phyloP scores from a whole-genome alignment of 192 early-diverging fungal species.

The Nowakowskiella sp. region DNA sequence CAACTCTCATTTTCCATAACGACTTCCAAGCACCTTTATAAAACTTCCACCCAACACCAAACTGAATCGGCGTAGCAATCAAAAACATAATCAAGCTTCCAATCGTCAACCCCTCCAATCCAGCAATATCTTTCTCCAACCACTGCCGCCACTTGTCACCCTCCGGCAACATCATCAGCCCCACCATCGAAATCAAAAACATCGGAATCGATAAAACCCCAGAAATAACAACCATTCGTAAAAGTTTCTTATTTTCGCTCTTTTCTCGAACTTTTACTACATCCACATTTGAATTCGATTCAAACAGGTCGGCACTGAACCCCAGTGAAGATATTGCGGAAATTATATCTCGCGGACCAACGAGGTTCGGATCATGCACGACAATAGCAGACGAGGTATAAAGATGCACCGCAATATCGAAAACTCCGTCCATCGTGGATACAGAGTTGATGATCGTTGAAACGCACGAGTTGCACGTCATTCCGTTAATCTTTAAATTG shows the following conservation, averaged over 20 bases:
- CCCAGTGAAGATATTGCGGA: constrained; percentile 51
- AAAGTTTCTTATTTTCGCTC: constrained; percentile 25
- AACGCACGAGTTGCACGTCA: constrained; percentile 46
- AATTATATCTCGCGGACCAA: constrained; percentile 59
- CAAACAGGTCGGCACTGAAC: constrained; percentile 39
- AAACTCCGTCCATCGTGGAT: constrained; percentile 13
- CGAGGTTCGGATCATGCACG: constrained; percentile 36
- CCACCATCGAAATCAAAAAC: constrained; percentile 62
- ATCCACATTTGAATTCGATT: constrained; percentile 15
- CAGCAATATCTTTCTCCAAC: constrained; percentile 40
- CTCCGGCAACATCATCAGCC: constrained; percentile 56
- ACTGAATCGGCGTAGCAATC: constrained; percentile 65
- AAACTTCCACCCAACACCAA: constrained; percentile 61
- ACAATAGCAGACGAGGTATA: constrained; percentile 26
- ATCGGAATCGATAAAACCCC: constrained; percentile 62
- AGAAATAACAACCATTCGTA: constrained; percentile 40
- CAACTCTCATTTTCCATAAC: constrained; percentile 46
- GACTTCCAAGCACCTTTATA: constrained; percentile 58
- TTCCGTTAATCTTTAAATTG: constrained; percentile 28
- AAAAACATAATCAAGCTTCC: constrained; percentile 46
- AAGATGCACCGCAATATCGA: neutral
- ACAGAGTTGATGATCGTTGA: constrained; percentile 24
- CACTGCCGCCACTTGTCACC: constrained; percentile 30
- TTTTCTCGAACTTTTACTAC: constrained; percentile 20
- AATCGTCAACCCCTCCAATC: constrained; percentile 49